These are phyloP conservation scores for Populus deltoides DNA, from an alignment of 345 rosid species.

Conservation along the genomic window DNA sequence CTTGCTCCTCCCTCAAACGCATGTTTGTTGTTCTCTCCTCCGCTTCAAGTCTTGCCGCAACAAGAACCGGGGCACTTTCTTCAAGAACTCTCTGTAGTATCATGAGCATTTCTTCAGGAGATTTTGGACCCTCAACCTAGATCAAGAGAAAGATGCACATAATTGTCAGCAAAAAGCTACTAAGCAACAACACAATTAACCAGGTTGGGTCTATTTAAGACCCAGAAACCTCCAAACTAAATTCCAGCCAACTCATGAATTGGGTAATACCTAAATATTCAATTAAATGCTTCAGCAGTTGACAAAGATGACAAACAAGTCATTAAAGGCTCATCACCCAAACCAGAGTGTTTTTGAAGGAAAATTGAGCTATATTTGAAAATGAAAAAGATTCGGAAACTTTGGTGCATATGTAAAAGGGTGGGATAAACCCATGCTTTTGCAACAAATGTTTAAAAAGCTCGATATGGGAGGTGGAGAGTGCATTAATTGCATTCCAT, in stretches of 20 bases:
- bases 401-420: not conserved
- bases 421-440: not conserved
- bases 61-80: constrained; percentile 86
- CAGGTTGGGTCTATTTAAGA: not conserved
- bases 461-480: not conserved
- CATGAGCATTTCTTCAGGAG: constrained; percentile 73
- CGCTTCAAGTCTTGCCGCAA: constrained; percentile 82
- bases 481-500: not conserved
- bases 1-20: constrained; percentile 95
- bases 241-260: not conserved
- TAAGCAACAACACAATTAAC: not conserved
- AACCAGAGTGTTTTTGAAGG: not conserved
- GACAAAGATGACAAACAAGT: not conserved
- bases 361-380: not conserved
- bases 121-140: constrained; percentile 89
- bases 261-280: not conserved
- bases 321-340: not conserved
- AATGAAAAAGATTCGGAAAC: not conserved
- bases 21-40: constrained; percentile 85
- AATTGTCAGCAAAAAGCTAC: not conserved
- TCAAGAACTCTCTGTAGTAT: constrained; percentile 84
- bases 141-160: constrained; percentile 12
- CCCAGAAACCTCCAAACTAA: not conserved
- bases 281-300: not conserved
- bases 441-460: not conserved